phyloP scores from a whole-genome alignment of 106 monocot genomes.

The Apostasia ramifera region DNA sequence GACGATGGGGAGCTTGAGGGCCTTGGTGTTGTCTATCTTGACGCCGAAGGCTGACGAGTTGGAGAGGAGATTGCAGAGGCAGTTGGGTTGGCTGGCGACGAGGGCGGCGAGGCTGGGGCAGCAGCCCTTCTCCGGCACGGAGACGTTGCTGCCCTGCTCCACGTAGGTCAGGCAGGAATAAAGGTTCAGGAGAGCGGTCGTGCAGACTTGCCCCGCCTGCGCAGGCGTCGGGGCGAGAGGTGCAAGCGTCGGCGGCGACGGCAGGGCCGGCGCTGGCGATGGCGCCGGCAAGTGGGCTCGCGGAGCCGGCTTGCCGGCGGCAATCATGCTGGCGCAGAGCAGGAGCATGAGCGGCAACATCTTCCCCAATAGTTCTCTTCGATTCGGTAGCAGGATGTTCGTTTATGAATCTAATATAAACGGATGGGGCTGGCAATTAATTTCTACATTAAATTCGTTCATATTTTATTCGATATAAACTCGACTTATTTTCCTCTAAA shows the following conservation, averaged over 20 bases:
- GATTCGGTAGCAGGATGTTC: no score
- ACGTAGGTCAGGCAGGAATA: slow-evolving; percentile 41
- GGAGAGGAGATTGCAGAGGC: slow-evolving; percentile 41
- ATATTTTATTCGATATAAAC: no score
- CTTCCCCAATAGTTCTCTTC: no score
- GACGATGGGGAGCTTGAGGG: slow-evolving; percentile 39
- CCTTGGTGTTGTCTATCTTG: slow-evolving; percentile 26
- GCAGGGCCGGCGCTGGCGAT: no score
- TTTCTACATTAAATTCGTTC: no score
- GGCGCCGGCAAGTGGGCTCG: no score
- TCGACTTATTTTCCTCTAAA: no score
- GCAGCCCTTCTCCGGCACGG: slow-evolving; percentile 47
- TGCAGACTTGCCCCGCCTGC: slow-evolving; percentile 11
- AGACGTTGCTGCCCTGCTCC: slow-evolving; percentile 33
- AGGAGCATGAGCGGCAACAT: no score
- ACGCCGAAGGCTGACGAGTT: slow-evolving; percentile 21
- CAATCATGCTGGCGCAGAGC: no score
- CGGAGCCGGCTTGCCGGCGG: no score
- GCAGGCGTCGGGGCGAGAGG: slow-evolving; percentile 7
- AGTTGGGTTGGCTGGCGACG: slow-evolving; percentile 17
- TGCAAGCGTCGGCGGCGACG: neutral
- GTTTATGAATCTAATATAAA: no score
- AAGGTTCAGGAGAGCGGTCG: slow-evolving; percentile 18
- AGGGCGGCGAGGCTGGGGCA: slow-evolving; percentile 27
- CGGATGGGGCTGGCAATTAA: no score